Base-by-base conservation (phyloP, 2,329 filamentous ascomycete species). In the Aspergillus pseudotamarii region DNA sequence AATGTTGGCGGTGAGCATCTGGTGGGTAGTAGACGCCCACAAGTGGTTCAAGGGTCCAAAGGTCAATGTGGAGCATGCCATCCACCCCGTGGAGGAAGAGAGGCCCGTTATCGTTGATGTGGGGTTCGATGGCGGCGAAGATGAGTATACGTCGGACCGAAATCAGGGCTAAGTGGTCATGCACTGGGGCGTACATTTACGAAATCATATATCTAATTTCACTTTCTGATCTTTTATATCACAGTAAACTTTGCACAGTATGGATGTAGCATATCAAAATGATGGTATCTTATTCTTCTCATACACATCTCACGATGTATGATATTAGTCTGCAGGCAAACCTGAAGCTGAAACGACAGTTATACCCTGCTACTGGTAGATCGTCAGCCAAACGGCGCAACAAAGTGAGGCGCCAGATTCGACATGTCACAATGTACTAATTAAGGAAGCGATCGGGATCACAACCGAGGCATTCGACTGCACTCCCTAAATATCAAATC, bases 1-100 rank as follows among this genome's bases (percentile, higher is more conserved):
- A 0, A 90, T 90, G 88, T 63, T 86, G 4, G 72, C 82, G 3
- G 81, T 87, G 5, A 77, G 82, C 3, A 75, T 88, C 16, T 91
- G 88, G 87, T 91, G 88, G 82, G 77, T 86, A 46, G 76, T 91
- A 5, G 83, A 85, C 67, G 89, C 89, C 11, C 81, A 81, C 56
- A 88, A 86, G 70, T 91, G 89, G 89, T 91, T 91, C 76, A 89
- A 86, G 70, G 89, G 89, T 0, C 89, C 89, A 0, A 89, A 87
- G 78, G 85, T 91, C 64, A 91, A 91, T 69, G 79, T 91, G 30
- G 84, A 87, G 68, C 85, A 88, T 75, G 72, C 72, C 12, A 73
- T 78, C 54, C 73, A 76, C 61, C 60, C 66, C 21, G 59, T 71
- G 57, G 60, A 68, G 56, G 67, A 67, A 62, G 66, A 69, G 53